These are phyloP conservation scores for Trichomonas vaginalis DNA, from an alignment of 208 protist species.

Conservation along the genomic window DNA sequence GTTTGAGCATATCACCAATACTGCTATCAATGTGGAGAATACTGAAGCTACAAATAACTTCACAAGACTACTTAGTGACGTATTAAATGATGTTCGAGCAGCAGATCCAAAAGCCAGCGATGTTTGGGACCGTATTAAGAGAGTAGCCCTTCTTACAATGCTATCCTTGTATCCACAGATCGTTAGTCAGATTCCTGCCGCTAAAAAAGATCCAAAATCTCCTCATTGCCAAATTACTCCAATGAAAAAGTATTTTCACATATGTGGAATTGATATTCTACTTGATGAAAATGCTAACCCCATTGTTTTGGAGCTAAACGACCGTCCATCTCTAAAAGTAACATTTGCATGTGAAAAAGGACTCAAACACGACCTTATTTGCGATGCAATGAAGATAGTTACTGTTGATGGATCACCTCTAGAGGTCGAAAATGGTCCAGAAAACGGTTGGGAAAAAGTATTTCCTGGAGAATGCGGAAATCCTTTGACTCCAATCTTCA, in stretches of 20 bases:
- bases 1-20: constrained; percentile 24
- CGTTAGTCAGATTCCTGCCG: background rate
- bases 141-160: background rate
- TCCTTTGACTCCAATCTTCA: background rate
- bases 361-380: background rate
- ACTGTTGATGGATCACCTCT: background rate
- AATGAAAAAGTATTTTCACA: background rate
- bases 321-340: background rate
- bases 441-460: background rate
- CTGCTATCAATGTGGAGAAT: background rate
- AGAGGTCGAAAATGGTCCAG: background rate
- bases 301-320: background rate
- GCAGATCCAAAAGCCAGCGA: background rate
- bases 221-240: background rate
- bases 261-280: background rate
- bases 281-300: background rate
- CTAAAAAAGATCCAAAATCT: background rate
- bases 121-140: background rate
- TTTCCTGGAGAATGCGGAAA: background rate
- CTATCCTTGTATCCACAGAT: background rate
- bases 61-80: background rate
- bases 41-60: background rate
- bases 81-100: background rate
- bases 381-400: background rate
- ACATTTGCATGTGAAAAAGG: background rate